These are phyloP conservation scores for Urochloa ruziziensis DNA, from an alignment of 176 grass and related monocot genomes.

Conservation along the genomic window DNA sequence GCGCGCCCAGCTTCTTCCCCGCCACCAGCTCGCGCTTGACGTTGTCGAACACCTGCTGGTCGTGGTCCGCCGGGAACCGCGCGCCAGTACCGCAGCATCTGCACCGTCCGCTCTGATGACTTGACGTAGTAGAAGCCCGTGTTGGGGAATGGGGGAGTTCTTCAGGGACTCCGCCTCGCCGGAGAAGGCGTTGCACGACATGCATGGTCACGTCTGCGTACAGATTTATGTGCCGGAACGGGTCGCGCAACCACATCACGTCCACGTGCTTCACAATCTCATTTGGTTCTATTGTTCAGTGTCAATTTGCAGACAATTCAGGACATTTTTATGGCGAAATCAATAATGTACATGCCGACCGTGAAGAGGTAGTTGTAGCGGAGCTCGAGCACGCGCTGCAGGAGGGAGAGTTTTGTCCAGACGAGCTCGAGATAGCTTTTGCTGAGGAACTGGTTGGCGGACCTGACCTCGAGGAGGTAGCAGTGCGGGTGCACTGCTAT, in stretches of 20 bases:
- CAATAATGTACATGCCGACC: not conserved
- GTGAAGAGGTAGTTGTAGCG: constrained; percentile 56
- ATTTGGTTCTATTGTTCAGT: no score
- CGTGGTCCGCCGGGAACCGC: constrained; percentile 26
- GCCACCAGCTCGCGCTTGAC: constrained; percentile 39
- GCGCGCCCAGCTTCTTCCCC: not conserved
- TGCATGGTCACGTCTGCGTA: constrained; percentile 39
- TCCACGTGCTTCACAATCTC: constrained; percentile 68
- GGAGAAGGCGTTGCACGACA: constrained; percentile 41
- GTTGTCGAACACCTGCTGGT: constrained; percentile 42
- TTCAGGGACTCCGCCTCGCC: constrained; percentile 16
- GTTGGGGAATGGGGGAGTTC: constrained; percentile 53
- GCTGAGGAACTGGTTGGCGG: constrained; percentile 26
- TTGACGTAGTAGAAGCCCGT: constrained; percentile 53
- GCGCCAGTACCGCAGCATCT: constrained; percentile 41
- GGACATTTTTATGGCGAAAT: no score
- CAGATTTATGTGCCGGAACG: constrained; percentile 47
- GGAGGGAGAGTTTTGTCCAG: constrained; percentile 39
- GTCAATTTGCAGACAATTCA: not conserved
- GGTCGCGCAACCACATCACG: constrained; percentile 57
- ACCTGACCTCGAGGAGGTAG: constrained; percentile 24
- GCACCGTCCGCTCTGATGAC: constrained; percentile 27
- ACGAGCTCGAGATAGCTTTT: constrained; percentile 43
- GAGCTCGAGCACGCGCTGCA: constrained; percentile 40
- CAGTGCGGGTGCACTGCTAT: constrained; percentile 45